Evolutionary conservation across 805 yeast species (phyloP), one percentile per base, ranked within the genome.

Genomic region (Metschnikowia borealis): DNA sequence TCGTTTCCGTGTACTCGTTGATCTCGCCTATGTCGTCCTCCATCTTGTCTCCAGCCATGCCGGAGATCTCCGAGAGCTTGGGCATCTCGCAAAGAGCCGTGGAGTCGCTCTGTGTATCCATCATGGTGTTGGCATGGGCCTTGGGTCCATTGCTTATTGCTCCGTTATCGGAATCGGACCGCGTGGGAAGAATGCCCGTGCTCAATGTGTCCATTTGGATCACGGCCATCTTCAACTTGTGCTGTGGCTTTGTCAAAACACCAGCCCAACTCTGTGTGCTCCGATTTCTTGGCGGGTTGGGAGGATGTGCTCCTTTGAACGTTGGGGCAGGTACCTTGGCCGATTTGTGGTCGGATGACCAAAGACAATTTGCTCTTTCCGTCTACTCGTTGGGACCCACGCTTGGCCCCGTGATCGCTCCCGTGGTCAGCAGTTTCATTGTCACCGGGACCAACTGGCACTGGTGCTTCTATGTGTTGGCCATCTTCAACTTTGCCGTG

Each of bases 51-150:
- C 87, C 88, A 0, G 87, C 86, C 0, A 73, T 80, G 55, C 56
- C 72, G 0, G 70, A 70, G 6, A 81, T 84, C 37, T 62, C 80
- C 4, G 64, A 52, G 6, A 72, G 71, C 2, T 77, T 82, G 50
- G 64, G 69, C 45, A 54, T 58, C n/a, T 33, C 46, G 18, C 39
- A 42, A 35, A 38, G 6, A 5, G 47, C 48, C 20, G 75, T 79
- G 38, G 63, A 71, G 3, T 49, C 57, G 21, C 49, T 58, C 36
- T 53, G 56, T 26, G 83, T 85, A 3, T 78, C 87, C 0, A 75
- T 85, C 34, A 83, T 81, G 71, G 76, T 85, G n/a, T 71, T 84
- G 56, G 88, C 89, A 1, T 75, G 87, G 75, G 89, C 88, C 0
- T 53, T 80, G 18, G 85, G 85, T 11, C 89, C 90, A 1, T 65